Base-by-base conservation (phyloP, 2,329 filamentous ascomycete genomes). In the Aaosphaeria arxii region DNA sequence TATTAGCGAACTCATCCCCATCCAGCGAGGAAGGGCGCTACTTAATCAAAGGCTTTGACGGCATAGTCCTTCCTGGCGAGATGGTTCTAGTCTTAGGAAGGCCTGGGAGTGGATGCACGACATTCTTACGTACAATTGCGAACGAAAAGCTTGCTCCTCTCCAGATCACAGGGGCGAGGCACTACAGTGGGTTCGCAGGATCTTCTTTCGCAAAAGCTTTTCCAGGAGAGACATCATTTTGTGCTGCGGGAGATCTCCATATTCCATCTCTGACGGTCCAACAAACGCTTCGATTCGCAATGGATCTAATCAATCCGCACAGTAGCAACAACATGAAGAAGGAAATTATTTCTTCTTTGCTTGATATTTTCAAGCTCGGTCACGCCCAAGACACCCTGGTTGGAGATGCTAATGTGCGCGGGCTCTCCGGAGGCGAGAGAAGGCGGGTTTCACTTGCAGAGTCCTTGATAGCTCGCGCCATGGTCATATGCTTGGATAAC, bases 321-420 rank as follows among this genome's bases (percentile, higher is more conserved):
- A 91, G 91, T 69, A 78, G 89, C 42, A 67, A 72, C 5, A 84
- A 87, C 11, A 92, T 92, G 75, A 91, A 91, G 74, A 78, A 87
- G 43, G 83, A 84, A 57, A 84, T 95, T 48, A 75, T 91, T 52
- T 79, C 83, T 13, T 82, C 86, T 61, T 77, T 96, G 50, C 77
- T 96, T 44, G 89, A 89, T 63, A 94, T 95, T 87, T 95, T 96
- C 77, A 94, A 92, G 64, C 95, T 96, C 46, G 87, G 91, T 67
- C 90, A 96, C 69, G 95, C 90, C 0, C 80, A 83, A 44, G 82
- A 91, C 64, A 96, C 91, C 0, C 83, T 92, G 30, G 89, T 96
- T 29, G 91, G 91, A 6, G 87, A 94, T 53, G 81, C 83, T 1
- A 90, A 91, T 53, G 80, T 94, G 17, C 85, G 88, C 43, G 91